Evolutionary conservation across 495 filamentous ascomycete species (phyloP).

Genomic region (Cercophora newfieldiana): DNA sequence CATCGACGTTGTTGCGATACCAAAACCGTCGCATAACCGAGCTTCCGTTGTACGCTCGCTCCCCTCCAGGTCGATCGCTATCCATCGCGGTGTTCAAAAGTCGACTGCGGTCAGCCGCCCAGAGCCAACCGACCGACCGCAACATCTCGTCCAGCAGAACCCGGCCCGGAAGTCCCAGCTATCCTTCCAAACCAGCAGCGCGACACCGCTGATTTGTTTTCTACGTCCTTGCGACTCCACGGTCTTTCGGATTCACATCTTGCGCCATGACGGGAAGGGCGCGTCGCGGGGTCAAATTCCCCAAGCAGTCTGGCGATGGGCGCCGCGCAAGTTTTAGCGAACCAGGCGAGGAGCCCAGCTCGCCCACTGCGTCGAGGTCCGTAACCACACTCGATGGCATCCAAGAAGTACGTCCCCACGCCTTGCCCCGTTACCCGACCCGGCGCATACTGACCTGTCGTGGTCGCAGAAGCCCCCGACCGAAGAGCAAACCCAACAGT

Average conservation of each 20-base stretch:
- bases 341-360: conserved; percentile 65
- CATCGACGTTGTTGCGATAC: not conserved
- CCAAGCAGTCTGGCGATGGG: conserved; percentile 53
- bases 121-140: not conserved
- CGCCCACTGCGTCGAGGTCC: conserved; percentile 46
- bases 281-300: conserved; percentile 82
- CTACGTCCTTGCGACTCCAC: not conserved
- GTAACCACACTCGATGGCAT: conserved; percentile 37
- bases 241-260: not conserved
- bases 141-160: not conserved
- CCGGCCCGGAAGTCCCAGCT: not conserved
- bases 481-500: conserved; percentile 26
- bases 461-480: conserved; percentile 32
- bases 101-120: not conserved
- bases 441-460: conserved; percentile 13
- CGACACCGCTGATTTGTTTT: not conserved
- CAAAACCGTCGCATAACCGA: too few species aligned
- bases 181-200: not conserved
- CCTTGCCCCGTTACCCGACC: not conserved
- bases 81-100: not conserved
- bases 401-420: conserved; percentile 33
- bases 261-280: conserved; percentile 31
- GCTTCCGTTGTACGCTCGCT: too few species aligned
- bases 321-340: conserved; percentile 77
- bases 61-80: too few species aligned